These are phyloP conservation scores for Huntiella bhutanensis DNA, from an alignment of 2,329 filamentous ascomycete species.

Conservation along the genomic window DNA sequence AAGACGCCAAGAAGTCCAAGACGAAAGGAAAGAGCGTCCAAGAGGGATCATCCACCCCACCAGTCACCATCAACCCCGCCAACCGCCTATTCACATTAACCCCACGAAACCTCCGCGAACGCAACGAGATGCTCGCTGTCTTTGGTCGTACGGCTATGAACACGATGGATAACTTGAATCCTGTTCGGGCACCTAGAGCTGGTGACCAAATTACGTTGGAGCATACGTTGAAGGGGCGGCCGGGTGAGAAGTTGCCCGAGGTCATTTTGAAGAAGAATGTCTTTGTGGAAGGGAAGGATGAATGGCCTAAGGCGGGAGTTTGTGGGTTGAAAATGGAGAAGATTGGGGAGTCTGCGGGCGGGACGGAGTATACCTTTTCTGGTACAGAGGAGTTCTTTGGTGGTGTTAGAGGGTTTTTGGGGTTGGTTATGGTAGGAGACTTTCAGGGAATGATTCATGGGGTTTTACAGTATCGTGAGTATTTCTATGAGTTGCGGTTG, in stretches of 20 bases:
- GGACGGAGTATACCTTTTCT: conserved; percentile 52
- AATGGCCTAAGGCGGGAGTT: conserved; percentile 64
- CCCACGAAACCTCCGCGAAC: conserved; percentile 58
- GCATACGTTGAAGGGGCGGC: conserved; percentile 33
- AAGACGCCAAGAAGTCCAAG: conserved; percentile 8
- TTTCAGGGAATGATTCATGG: conserved; percentile 70
- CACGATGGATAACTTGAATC: conserved; percentile 30
- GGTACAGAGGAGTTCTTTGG: conserved; percentile 58
- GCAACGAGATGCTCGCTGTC: conserved; percentile 68
- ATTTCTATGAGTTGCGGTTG: not conserved
- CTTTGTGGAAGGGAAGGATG: conserved; percentile 71
- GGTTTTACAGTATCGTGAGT: conserved; percentile 28
- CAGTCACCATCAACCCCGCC: not conserved
- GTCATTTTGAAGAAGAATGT: conserved; percentile 58
- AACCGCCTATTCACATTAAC: conserved; percentile 26
- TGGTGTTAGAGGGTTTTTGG: conserved; percentile 57
- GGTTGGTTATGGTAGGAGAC: conserved; percentile 58
- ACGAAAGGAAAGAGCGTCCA: not conserved
- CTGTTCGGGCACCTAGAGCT: conserved; percentile 18
- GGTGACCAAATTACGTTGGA: conserved; percentile 36
- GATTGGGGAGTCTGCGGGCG: conserved; percentile 28
- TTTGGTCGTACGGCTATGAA: conserved; percentile 40
- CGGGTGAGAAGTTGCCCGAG: conserved; percentile 46
- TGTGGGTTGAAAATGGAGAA: conserved; percentile 70
- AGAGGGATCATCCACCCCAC: not conserved